phyloP scores from a whole-genome alignment of 345 rosid genomes.

The Citrus australasica region DNA sequence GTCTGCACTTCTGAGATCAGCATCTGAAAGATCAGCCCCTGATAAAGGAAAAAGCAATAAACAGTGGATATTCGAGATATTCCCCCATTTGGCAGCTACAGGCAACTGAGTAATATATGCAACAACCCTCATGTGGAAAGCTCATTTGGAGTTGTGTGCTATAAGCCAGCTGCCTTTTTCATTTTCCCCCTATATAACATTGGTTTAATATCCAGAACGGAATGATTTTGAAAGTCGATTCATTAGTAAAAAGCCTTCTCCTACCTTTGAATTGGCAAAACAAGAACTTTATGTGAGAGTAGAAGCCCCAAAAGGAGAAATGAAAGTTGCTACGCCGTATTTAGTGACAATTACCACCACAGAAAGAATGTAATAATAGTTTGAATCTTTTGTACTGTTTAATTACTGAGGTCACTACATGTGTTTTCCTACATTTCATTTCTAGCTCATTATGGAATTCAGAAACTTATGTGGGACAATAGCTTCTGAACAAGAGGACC shows the following conservation, averaged over 20 bases:
- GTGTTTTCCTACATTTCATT: background rate
- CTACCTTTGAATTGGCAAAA: no score
- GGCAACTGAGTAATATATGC: background rate
- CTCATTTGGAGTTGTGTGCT: background rate
- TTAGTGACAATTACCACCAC: background rate
- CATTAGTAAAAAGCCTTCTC: no score
- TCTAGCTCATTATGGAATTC: background rate
- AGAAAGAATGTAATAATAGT: background rate
- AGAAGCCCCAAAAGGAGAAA: no score
- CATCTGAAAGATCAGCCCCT: slow-evolving; percentile 95
- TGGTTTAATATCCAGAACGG: no score
- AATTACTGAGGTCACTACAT: background rate
- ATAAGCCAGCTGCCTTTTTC: background rate
- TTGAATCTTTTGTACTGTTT: background rate
- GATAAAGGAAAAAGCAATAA: background rate
- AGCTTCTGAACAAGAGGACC: background rate
- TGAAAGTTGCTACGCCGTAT: background rate
- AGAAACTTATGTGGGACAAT: background rate
- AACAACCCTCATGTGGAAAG: background rate
- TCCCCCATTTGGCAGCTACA: background rate
- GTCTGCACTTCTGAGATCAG: slow-evolving; percentile 88
- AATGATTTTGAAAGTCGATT: no score
- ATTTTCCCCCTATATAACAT: background rate
- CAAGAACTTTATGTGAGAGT: no score
- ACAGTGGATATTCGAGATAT: background rate